These are phyloP conservation scores for Ascocoryne sarcoides DNA, from an alignment of 2,329 filamentous ascomycete genomes.

Conservation along the genomic window DNA sequence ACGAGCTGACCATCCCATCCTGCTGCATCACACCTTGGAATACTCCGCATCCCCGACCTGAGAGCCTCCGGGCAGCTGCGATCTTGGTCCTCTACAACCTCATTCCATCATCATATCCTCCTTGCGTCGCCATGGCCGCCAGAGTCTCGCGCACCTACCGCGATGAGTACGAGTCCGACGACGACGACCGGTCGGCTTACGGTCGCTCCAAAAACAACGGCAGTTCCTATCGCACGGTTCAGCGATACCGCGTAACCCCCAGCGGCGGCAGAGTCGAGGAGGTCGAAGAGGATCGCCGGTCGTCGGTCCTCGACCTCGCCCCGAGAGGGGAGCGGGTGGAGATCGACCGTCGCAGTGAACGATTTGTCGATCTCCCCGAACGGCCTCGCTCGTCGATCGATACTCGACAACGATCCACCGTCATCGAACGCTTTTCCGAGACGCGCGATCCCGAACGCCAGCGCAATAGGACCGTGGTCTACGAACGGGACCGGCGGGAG, in stretches of 20 bases:
- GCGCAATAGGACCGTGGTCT: conserved; percentile 29
- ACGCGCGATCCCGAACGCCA: conserved; percentile 24
- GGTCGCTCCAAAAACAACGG: conserved; percentile 13
- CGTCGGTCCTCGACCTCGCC: conserved; percentile 19
- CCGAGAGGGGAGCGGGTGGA: conserved; percentile 24
- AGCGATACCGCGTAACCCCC: conserved; percentile 26
- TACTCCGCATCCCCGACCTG: neutral
- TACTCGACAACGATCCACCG: conserved; percentile 16
- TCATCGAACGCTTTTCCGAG: conserved; percentile 19
- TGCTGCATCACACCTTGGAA: neutral
- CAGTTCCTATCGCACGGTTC: conserved; percentile 25
- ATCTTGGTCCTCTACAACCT: neutral
- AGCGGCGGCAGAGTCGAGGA: conserved; percentile 19
- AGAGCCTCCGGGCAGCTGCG: neutral
- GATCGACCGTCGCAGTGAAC: conserved; percentile 25
- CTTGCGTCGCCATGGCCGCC: neutral
- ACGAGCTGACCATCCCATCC: neutral
- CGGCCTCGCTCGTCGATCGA: conserved; percentile 24
- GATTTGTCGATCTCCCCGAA: conserved; percentile 17
- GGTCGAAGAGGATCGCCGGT: conserved; percentile 22
- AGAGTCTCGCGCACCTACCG: conserved; percentile 21
- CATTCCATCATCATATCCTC: neutral
- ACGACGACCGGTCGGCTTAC: conserved; percentile 19
- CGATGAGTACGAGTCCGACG: conserved; percentile 27
- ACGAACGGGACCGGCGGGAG: conserved; percentile 35